Conservation (phyloP, 495 filamentous ascomycete species). For the Neurospora intermedia region DNA sequence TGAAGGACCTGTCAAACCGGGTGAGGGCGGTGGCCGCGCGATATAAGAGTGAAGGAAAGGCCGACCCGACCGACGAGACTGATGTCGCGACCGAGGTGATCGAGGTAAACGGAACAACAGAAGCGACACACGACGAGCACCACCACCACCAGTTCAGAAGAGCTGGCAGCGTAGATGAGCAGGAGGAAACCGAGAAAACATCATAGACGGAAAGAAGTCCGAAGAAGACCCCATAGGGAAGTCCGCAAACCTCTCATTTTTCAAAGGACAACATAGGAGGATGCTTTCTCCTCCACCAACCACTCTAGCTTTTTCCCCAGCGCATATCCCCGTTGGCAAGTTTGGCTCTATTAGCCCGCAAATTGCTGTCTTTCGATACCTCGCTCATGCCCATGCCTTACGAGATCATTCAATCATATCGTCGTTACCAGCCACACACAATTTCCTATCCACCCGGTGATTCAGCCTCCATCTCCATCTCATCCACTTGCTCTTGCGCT, state of each 20-base stretch:
- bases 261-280: neutral
- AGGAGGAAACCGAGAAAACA: slow-evolving; percentile 47
- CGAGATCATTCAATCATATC: slow-evolving; percentile 1
- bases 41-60: slow-evolving; percentile 9
- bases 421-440: neutral
- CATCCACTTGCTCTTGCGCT: neutral
- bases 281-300: slow-evolving; percentile 3
- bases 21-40: slow-evolving; percentile 36
- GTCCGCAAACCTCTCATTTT: neutral
- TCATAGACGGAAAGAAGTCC: slow-evolving; percentile 10
- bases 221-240: neutral
- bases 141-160: slow-evolving; percentile 33
- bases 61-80: neutral
- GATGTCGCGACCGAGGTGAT: neutral
- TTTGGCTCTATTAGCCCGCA: neutral
- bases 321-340: neutral
- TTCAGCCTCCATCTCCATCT: neutral
- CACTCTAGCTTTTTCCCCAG: slow-evolving; percentile 1
- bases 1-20: slow-evolving; percentile 50
- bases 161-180: slow-evolving; percentile 43
- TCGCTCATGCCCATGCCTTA: neutral
- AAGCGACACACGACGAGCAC: slow-evolving; percentile 6
- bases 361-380: neutral
- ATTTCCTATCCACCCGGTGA: neutral
- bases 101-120: slow-evolving; percentile 3